These are phyloP conservation scores for Verruconis gallopava DNA, from an alignment of 2,329 filamentous ascomycete genomes.

Conservation along the genomic window DNA sequence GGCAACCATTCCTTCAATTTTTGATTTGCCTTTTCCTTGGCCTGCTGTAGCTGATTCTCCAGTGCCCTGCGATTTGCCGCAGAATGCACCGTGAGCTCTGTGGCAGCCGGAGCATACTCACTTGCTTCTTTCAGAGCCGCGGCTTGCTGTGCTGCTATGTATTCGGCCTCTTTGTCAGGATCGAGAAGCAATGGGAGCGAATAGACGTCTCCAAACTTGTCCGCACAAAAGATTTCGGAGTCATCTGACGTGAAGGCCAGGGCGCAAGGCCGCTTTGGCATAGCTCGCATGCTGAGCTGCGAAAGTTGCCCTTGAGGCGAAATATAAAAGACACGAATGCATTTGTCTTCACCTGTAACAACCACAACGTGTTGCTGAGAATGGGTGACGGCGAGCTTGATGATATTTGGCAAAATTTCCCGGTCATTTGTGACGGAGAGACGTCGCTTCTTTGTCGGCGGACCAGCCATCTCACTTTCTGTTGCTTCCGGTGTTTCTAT, in stretches of 20 bases:
- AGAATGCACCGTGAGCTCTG: slow-evolving; percentile 47
- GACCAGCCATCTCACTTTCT: no score
- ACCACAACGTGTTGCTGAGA: slow-evolving; percentile 58
- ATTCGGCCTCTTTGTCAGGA: slow-evolving; percentile 21
- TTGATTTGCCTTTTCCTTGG: slow-evolving; percentile 14
- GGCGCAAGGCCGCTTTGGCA: slow-evolving; percentile 82
- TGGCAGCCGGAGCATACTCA: slow-evolving; percentile 39
- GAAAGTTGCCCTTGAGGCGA: slow-evolving; percentile 46
- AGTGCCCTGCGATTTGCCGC: slow-evolving; percentile 45
- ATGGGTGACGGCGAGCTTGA: slow-evolving; percentile 50
- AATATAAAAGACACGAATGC: slow-evolving; percentile 67
- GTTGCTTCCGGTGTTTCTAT: no score
- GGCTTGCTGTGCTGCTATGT: slow-evolving; percentile 10
- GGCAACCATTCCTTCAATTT: slow-evolving; percentile 35
- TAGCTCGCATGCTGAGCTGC: slow-evolving; percentile 58
- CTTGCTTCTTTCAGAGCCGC: slow-evolving; percentile 18
- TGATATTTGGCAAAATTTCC: slow-evolving; percentile 45
- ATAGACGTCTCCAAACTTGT: slow-evolving; percentile 98
- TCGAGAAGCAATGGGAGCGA: slow-evolving; percentile 56
- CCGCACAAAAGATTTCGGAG: slow-evolving; percentile 63
- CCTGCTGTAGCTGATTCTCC: slow-evolving; percentile 40
- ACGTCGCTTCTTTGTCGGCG: slow-evolving; percentile 30
- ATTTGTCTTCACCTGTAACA: slow-evolving; percentile 85
- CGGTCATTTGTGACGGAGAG: slow-evolving; percentile 15
- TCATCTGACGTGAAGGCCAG: slow-evolving; percentile 57